Percentiles rank a stretch among this genome's conserved stretches.
Conservation (phyloP, 306 rosid genomes). For the Vigna radiata region DNA sequence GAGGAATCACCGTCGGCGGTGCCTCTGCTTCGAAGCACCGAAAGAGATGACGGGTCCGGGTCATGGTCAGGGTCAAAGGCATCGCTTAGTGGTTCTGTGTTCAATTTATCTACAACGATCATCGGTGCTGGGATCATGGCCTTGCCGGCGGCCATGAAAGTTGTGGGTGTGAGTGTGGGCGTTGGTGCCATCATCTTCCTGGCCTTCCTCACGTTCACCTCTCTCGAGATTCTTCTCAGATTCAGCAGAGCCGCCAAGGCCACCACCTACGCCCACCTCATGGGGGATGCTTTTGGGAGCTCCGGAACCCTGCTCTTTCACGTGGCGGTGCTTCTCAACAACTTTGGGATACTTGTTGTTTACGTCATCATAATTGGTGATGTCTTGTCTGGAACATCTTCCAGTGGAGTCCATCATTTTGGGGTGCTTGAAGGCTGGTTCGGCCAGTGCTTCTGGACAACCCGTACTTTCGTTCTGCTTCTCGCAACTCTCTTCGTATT, state of each 20-base stretch:
- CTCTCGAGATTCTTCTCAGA: slow-evolving; percentile 64
- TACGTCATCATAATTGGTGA: slow-evolving; percentile 77
- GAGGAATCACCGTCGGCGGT: background rate
- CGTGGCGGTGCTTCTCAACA: slow-evolving; percentile 61
- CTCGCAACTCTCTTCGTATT: slow-evolving; percentile 61
- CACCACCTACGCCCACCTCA: slow-evolving; percentile 52
- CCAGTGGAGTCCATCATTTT: slow-evolving; percentile 63
- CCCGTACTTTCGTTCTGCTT: slow-evolving; percentile 62
- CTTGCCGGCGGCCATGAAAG: slow-evolving; percentile 76
- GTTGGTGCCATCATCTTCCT: slow-evolving; percentile 54
- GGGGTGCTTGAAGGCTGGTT: slow-evolving; percentile 84
- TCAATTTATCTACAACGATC: slow-evolving; percentile 70
- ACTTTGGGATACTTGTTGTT: slow-evolving; percentile 70
- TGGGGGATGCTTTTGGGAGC: slow-evolving; percentile 65
- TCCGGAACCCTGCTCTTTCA: slow-evolving; percentile 57
- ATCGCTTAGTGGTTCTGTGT: slow-evolving; percentile 60
- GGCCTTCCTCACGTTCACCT: slow-evolving; percentile 58
- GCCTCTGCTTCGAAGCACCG: background rate
- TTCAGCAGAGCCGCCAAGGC: slow-evolving; percentile 60
- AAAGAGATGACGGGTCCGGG: slow-evolving; percentile 14
- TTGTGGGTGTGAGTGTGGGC: slow-evolving; percentile 62
- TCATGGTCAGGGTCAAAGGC: slow-evolving; percentile 8
- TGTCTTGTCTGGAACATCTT: slow-evolving; percentile 77
- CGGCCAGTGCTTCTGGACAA: slow-evolving; percentile 71
- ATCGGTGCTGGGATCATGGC: slow-evolving; percentile 88